A percentile compares a stretch with the other conserved stretches of the same genome.
phyloP scores from a whole-genome alignment of 306 rosid species.

The Canavalia gladiata region DNA sequence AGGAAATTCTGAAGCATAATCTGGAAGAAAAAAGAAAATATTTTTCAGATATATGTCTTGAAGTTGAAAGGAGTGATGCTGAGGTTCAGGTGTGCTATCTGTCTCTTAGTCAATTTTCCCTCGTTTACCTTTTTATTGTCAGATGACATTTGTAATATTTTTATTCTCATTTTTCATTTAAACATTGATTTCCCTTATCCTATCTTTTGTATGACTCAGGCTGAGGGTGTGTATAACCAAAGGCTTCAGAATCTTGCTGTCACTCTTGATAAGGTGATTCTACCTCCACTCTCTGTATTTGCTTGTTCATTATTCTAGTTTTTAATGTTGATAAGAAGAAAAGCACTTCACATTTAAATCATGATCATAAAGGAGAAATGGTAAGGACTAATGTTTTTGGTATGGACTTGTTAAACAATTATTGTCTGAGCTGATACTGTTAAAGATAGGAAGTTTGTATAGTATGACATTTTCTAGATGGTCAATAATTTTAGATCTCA shows the following conservation, averaged over 20 bases:
- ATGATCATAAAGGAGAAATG: constrained; percentile 29
- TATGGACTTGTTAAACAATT: constrained; percentile 7
- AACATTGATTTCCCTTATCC: constrained; percentile 1
- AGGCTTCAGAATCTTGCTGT: constrained; percentile 99
- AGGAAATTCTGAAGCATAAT: constrained; percentile 84
- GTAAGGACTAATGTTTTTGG: neutral
- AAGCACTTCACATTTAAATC: constrained; percentile 19
- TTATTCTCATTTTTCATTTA: constrained; percentile 27
- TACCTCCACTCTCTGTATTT: constrained; percentile 24
- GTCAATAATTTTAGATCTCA: constrained; percentile 23
- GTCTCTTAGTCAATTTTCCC: constrained; percentile 28
- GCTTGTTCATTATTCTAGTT: constrained; percentile 20
- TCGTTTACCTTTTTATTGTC: constrained; percentile 3
- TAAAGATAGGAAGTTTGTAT: constrained; percentile 26
- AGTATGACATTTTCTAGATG: constrained; percentile 27
- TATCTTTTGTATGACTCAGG: constrained; percentile 63
- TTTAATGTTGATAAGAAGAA: constrained; percentile 6
- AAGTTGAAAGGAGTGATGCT: constrained; percentile 95
- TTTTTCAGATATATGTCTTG: constrained; percentile 88
- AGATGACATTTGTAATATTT: constrained; percentile 20
- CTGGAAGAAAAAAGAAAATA: constrained; percentile 90
- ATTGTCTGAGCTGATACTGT: constrained; percentile 21
- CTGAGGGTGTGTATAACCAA: constrained; percentile 99
- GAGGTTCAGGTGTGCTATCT: constrained; percentile 84
- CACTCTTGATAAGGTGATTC: constrained; percentile 95